Percentiles rank a stretch among this genome's conserved stretches.
Evolutionary conservation across 257 asterid species (phyloP).

Genomic region (Solanum tarijense): DNA sequence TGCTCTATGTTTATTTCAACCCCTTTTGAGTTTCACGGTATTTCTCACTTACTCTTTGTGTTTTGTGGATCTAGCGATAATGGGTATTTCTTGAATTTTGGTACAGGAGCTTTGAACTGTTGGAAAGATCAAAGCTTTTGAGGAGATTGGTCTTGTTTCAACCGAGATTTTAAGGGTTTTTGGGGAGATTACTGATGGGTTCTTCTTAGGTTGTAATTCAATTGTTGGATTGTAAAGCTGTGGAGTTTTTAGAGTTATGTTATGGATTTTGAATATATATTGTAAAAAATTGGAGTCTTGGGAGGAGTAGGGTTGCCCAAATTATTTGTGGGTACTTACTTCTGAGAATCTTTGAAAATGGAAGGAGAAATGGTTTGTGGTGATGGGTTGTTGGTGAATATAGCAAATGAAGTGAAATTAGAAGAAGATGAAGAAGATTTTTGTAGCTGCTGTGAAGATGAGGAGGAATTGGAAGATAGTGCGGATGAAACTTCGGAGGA

Average conservation of each 20-base stretch:
- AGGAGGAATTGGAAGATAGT: slow-evolving; percentile 24
- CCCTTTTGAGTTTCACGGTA: not conserved
- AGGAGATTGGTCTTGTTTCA: not conserved
- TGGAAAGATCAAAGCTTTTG: slow-evolving; percentile 3
- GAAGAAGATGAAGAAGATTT: slow-evolving; percentile 93
- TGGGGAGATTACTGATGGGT: not conserved
- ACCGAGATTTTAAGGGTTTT: not conserved
- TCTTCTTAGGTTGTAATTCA: not conserved
- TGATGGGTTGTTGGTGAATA: slow-evolving; percentile 12
- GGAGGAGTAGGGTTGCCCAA: not conserved
- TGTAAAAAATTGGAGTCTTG: not conserved
- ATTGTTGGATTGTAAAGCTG: not conserved
- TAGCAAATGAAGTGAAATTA: slow-evolving; percentile 13
- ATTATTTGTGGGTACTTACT: slow-evolving; percentile 3
- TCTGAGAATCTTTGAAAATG: slow-evolving; percentile 14
- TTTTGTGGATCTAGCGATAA: slow-evolving; percentile 38
- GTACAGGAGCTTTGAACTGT: slow-evolving; percentile 17
- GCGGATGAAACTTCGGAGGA: slow-evolving; percentile 7
- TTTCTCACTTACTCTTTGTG: not conserved
- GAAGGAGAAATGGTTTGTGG: slow-evolving; percentile 19
- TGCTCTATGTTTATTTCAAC: not conserved
- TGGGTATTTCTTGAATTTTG: slow-evolving; percentile 23
- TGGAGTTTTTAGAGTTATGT: not conserved
- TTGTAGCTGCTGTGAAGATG: slow-evolving; percentile 81
- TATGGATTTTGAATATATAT: not conserved